Base-by-base conservation (phyloP, 2,329 filamentous ascomycete species). In the Alternaria rosae region DNA sequence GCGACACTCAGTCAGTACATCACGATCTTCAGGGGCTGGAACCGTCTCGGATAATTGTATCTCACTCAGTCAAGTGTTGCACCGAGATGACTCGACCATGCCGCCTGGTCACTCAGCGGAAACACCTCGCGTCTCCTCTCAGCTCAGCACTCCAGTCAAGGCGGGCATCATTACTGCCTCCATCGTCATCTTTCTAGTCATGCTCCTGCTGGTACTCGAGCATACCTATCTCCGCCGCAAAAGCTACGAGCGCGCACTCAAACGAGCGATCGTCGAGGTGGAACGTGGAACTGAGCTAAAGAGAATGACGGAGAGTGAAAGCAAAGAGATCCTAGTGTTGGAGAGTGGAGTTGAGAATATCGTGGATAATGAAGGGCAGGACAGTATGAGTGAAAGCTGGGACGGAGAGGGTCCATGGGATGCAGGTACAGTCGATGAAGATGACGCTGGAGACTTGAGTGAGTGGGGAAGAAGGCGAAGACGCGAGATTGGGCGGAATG, bases 311-410 rank as follows among this genome's bases (percentile, higher is more conserved):
- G 20, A 6, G 12, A 41, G 48, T 26, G 65, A 61, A 35, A 70
- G 59, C 35, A 64, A 69, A 35, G 73, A 77, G 35, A 69, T 68
- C 30, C 62, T 71, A 55, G 70, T 73, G 3, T 35, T 74, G 38
- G 73, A 75, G 45, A 73, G 69, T 44, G 57, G 71, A 26, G 66
- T 70, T 12, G 68, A 69, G 43, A 70, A 77, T 56, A 35, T 73
- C 11, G 62, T 73, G 17, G 70, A 67, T 5, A 64, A 61, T 3
- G 67, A 54, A 25, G 55, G 52, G 10, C 50, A 64, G 15, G 35
- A 38, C 2, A 64, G 65, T 25, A 62, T 65, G n/a, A 55, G 60
- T 41, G 43, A 32, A 15, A 52, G 55, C 20, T 32, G 23, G 41
- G 21, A 54, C 20, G 17, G 7, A 15, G 41, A 38, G 5, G 26